Conservation (phyloP, 1,139 yeast species). For the Hyphopichia buzzinii region DNA sequence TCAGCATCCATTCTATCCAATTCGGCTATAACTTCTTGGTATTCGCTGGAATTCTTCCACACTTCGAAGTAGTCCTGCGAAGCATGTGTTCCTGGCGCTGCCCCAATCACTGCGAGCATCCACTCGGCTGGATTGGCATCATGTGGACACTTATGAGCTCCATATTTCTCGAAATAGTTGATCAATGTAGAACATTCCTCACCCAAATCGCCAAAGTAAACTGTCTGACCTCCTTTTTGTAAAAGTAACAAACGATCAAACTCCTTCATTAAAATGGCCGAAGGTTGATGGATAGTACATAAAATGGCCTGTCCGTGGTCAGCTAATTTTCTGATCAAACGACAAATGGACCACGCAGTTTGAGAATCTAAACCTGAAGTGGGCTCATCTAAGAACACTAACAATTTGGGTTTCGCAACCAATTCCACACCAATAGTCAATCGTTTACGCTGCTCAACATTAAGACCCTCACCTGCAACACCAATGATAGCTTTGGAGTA, state of each 20-base stretch:
- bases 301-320: conserved; percentile 44
- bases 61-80: conserved; percentile 32
- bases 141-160: conserved; percentile 43
- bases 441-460: conserved; percentile 38
- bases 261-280: conserved; percentile 35
- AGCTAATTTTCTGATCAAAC: conserved; percentile 40
- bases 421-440: conserved; percentile 40
- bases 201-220: conserved; percentile 68
- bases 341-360: conserved; percentile 46
- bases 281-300: conserved; percentile 45
- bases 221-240: conserved; percentile 55
- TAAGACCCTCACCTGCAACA: conserved; percentile 40
- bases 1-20: conserved; percentile 27
- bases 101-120: conserved; percentile 53
- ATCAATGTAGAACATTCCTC: conserved; percentile 47
- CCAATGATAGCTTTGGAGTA: conserved; percentile 41
- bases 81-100: conserved; percentile 37
- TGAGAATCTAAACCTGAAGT: conserved; percentile 44
- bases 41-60: conserved; percentile 32
- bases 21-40: conserved; percentile 18
- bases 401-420: conserved; percentile 38
- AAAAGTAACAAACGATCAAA: conserved; percentile 37
- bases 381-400: conserved; percentile 38
- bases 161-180: conserved; percentile 57
- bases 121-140: conserved; percentile 57